Base-by-base conservation (phyloP, 352 stramenopile genomes). In the Globisporangium spinosum region DNA sequence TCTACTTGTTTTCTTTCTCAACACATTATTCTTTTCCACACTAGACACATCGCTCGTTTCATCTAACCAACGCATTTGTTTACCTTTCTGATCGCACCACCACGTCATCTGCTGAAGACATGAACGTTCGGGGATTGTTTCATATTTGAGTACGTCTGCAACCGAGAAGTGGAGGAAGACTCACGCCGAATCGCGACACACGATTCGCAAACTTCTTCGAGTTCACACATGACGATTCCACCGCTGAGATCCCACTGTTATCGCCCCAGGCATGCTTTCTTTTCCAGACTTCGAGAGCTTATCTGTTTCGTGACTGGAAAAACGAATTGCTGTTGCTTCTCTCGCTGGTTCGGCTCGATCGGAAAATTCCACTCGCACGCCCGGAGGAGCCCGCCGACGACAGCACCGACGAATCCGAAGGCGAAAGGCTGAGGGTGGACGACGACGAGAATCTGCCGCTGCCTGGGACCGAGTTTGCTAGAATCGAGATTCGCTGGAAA, bases 401-500 rank as follows among this genome's bases (percentile, higher is more conserved):
- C 13, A 75, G 75, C 32, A 80, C 70, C 10, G 68, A 72, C 23
- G 80, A 84, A 22, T 61, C 79, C 29, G 83, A 78, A 0, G 77
- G 76, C 9, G 78, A 88, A 2, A 88, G 65, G 65, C 76, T 88
- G 32, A 88, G 49, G n/a, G 79, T 86, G 3, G 79, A 86, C 4
- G 74, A 68, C 2, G 77, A 63, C 27, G 69, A 89, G 70, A 84
- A 75, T 8, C 77, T 74, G 29, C 70, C 74, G 57, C 77, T 83
- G 53, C 76, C 79, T 8, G 78, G 62, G 38, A 63, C 64, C 8
- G 69, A 75, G 66, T 82, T 81, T 29, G 80, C 78, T 6, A 89
- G 72, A 65, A 89, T 89, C 32, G 80, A 89, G 64, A 89, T 89
- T n/a, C 80, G 80, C 63, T 89, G 80, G 64, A 89, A 89, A 59